Percentiles rank a stretch among this genome's conserved stretches.
phyloP scores from a whole-genome alignment of 106 monocot genomes.

The Alisma plantagoaquatica region DNA sequence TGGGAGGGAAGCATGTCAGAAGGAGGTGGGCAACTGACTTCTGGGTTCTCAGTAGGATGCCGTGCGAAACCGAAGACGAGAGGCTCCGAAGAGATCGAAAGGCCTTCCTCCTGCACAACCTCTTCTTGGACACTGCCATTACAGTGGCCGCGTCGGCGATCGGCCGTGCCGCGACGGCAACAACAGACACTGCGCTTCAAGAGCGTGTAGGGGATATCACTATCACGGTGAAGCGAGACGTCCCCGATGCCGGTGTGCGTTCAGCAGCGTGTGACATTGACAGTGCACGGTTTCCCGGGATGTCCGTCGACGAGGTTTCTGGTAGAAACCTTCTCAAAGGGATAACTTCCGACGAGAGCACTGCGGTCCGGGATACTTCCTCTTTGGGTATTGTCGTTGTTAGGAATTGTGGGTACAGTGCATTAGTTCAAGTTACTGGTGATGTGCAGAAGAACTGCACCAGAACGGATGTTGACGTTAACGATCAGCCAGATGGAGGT shows the following conservation, averaged over 20 bases:
- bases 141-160: conserved; percentile 50
- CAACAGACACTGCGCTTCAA: conserved; percentile 23
- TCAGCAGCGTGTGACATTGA: conserved; percentile 52
- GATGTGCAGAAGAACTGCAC: conserved; percentile 12
- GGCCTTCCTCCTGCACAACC: conserved; percentile 75
- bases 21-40: conserved; percentile 80
- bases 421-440: conserved; percentile 49
- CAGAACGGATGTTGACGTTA: conserved; percentile 28
- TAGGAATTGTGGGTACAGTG: conserved; percentile 79
- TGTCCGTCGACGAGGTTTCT: conserved; percentile 33
- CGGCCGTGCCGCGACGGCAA: not conserved
- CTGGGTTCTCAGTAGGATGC: conserved; percentile 41
- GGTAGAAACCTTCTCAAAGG: conserved; percentile 87
- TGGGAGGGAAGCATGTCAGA: conserved; percentile 37
- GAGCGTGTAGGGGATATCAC: conserved; percentile 57
- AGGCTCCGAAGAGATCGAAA: conserved; percentile 73
- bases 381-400: conserved; percentile 67
- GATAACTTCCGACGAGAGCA: conserved; percentile 79
- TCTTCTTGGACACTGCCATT: conserved; percentile 76
- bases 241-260: conserved; percentile 48
- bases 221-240: conserved; percentile 51
- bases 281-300: conserved; percentile 29
- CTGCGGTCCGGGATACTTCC: conserved; percentile 57
- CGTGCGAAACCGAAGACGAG: conserved; percentile 88
- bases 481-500: conserved; percentile 86